Conservation (phyloP, 2,329 filamentous ascomycete genomes). For the Teratosphaeria pseudoeucalypti region DNA sequence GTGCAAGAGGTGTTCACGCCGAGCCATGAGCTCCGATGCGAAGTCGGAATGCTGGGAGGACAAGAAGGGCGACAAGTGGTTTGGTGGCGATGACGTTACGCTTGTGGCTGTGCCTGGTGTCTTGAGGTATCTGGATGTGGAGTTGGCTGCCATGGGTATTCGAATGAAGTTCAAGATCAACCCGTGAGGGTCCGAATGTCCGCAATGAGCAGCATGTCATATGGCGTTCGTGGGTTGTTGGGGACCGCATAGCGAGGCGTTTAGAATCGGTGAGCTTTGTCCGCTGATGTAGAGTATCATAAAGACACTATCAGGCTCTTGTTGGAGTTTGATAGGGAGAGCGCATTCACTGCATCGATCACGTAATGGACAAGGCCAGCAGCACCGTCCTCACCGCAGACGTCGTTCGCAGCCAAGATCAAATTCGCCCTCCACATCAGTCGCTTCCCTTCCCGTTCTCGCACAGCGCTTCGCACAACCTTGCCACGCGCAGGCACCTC, state of each 20-base stretch:
- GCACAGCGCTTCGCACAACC: background rate
- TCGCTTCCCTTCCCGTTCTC: background rate
- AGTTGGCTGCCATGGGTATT: slow-evolving; percentile 92
- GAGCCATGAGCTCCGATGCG: slow-evolving; percentile 19
- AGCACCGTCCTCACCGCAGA: background rate
- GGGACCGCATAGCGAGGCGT: slow-evolving; percentile 1
- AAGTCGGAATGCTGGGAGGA: slow-evolving; percentile 73
- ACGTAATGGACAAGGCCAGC: background rate
- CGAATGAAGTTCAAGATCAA: slow-evolving; percentile 83
- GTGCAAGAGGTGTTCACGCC: slow-evolving; percentile 27
- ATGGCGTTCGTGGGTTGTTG: background rate
- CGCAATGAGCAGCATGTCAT: background rate
- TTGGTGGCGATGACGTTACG: slow-evolving; percentile 83
- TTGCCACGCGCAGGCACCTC: background rate
- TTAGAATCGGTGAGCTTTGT: background rate
- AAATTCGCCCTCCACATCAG: background rate
- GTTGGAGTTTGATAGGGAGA: background rate
- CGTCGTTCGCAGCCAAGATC: background rate
- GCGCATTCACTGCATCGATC: background rate
- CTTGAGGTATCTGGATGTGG: slow-evolving; percentile 85
- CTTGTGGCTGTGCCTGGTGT: slow-evolving; percentile 88
- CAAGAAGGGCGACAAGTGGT: slow-evolving; percentile 70
- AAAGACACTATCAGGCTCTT: background rate
- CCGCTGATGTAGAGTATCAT: background rate
- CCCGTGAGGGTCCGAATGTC: slow-evolving; percentile 23